Percentiles rank a stretch among this genome's conserved stretches.
These are phyloP conservation scores for Penicillium parvum DNA, from an alignment of 495 filamentous ascomycete species.

Conservation along the genomic window DNA sequence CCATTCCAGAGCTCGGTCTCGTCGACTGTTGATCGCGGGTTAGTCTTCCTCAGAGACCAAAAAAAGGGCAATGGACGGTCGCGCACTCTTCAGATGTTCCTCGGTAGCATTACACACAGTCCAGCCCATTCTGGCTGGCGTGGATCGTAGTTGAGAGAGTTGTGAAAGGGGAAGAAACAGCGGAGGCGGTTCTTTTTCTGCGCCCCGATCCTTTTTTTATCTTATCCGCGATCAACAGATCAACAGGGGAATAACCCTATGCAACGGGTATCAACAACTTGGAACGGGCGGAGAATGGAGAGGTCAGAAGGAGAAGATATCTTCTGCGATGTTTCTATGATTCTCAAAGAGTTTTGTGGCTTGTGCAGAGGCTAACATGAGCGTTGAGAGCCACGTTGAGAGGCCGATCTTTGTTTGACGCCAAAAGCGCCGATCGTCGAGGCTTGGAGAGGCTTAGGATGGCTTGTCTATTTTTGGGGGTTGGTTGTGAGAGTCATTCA, in stretches of 20 bases:
- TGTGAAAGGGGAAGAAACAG: constrained; percentile 10
- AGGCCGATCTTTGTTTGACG: neutral
- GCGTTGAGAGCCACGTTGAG: constrained; percentile 3
- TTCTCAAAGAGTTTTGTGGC: too few species aligned
- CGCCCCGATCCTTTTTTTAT: constrained; percentile 14
- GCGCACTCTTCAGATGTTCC: constrained; percentile 43
- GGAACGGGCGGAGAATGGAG: neutral
- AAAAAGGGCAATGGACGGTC: neutral
- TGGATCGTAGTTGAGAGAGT: neutral
- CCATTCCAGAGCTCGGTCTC: constrained; percentile 46
- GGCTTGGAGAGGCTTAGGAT: constrained; percentile 3
- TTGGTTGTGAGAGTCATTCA: neutral
- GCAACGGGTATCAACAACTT: constrained; percentile 8
- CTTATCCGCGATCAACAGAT: constrained; percentile 27
- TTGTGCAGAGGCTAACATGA: too few species aligned
- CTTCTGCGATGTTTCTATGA: too few species aligned
- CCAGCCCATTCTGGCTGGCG: constrained; percentile 43
- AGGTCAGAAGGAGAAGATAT: neutral
- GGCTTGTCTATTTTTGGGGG: constrained; percentile 18
- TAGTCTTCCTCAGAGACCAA: neutral
- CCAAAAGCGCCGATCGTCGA: constrained; percentile 8
- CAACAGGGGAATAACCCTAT: too few species aligned
- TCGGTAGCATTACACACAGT: constrained; percentile 46
- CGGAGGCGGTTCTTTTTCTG: constrained; percentile 8
- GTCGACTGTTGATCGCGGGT: constrained; percentile 25